Evolutionary conservation across 345 rosid genomes (phyloP).

Genomic region (Zanthoxylum bungeanum): DNA sequence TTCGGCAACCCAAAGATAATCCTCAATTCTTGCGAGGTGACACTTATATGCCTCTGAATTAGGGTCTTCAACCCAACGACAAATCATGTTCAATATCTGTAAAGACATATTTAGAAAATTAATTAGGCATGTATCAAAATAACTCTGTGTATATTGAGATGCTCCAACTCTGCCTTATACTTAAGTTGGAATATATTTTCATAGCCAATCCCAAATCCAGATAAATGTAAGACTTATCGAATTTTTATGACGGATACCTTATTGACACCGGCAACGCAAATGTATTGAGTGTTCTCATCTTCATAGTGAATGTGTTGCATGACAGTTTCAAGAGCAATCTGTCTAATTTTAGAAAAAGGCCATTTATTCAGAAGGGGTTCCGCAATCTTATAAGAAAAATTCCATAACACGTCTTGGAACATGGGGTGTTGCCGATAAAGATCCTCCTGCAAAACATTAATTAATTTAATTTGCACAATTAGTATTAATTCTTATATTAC

Average conservation of each 20-base stretch:
- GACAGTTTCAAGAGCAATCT: conserved; percentile 34
- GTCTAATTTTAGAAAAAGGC: conserved; percentile 52
- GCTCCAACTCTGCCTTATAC: too few species aligned
- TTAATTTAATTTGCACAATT: too few species aligned
- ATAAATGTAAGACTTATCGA: too few species aligned
- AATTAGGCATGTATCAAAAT: neutral
- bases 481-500: too few species aligned
- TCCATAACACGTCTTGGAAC: conserved; percentile 56
- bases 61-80: conserved; percentile 59
- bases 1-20: conserved; percentile 57
- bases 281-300: conserved; percentile 43
- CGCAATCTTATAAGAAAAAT: conserved; percentile 27
- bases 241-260: conserved; percentile 44
- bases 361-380: conserved; percentile 48
- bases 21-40: conserved; percentile 52
- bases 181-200: too few species aligned
- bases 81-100: conserved; percentile 55
- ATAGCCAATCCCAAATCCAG: too few species aligned
- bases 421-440: conserved; percentile 39
- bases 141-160: too few species aligned
- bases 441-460: conserved; percentile 43
- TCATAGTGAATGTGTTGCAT: conserved; percentile 61
- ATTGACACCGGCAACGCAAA: conserved; percentile 43
- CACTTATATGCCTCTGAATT: conserved; percentile 42
- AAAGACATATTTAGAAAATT: too few species aligned